Evolutionary conservation across 176 grass and related monocot species (phyloP).

Genomic region (Ensete glaucum): DNA sequence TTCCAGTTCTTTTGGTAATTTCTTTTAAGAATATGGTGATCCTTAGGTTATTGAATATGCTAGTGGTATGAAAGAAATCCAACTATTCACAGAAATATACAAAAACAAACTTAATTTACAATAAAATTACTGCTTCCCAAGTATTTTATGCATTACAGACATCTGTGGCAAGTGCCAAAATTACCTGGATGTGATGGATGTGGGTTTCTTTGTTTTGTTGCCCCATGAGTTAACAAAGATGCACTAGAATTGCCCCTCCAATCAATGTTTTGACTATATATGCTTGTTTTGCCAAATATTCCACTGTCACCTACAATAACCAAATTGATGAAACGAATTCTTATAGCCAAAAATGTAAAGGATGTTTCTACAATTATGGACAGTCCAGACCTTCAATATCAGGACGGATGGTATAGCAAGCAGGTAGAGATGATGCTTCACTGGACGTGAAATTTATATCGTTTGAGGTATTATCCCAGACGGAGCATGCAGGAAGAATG

Average conservation of each 20-base stretch:
- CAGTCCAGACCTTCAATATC: constrained; percentile 15
- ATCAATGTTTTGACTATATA: neutral
- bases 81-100: too few species aligned
- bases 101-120: too few species aligned
- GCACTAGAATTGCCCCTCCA: constrained; percentile 12
- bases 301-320: constrained; percentile 15
- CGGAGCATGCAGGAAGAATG: constrained; percentile 10
- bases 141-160: too few species aligned
- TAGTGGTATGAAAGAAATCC: too few species aligned
- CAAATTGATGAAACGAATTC: constrained; percentile 7
- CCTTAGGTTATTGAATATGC: too few species aligned
- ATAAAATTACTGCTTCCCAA: too few species aligned
- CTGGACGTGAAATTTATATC: constrained; percentile 14
- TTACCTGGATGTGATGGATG: constrained; percentile 33
- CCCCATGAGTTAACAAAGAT: neutral
- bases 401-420: constrained; percentile 13
- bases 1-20: too few species aligned
- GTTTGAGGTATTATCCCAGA: constrained; percentile 30
- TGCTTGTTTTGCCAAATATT: constrained; percentile 19
- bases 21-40: too few species aligned
- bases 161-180: neutral
- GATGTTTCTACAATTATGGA: constrained; percentile 2
- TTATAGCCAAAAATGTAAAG: neutral
- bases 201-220: constrained; percentile 22
- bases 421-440: constrained; percentile 14